A percentile compares a stretch with the other conserved stretches of the same genome.
Conservation (phyloP, 352 stramenopile genomes). For the Phytophthora tentaculata region DNA sequence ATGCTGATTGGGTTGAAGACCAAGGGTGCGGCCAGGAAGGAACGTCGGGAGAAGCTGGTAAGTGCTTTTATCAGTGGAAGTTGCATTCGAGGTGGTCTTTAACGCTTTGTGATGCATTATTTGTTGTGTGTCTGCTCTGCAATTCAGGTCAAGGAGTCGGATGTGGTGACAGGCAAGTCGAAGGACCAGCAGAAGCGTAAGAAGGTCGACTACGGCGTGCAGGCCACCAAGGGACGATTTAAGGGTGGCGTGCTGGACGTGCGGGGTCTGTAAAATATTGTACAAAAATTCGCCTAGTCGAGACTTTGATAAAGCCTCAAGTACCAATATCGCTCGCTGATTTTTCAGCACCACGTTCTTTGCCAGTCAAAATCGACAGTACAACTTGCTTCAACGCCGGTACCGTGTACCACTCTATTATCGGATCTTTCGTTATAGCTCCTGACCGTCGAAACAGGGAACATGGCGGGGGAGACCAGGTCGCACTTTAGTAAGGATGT, state of each 20-base stretch:
- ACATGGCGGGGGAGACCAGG: constrained; percentile 21
- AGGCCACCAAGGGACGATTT: constrained; percentile 78
- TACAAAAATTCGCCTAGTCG: constrained; percentile 16
- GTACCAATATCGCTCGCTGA: neutral
- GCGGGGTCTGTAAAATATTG: constrained; percentile 44
- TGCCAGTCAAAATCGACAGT: too few species aligned
- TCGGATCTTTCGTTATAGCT: constrained; percentile 10
- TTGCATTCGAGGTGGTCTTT: neutral
- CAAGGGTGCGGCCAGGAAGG: constrained; percentile 54
- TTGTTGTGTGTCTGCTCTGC: constrained; percentile 10
- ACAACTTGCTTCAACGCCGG: too few species aligned
- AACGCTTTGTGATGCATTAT: neutral
- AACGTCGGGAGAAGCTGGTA: constrained; percentile 67
- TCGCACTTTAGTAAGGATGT: constrained; percentile 18
- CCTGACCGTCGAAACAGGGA: neutral
- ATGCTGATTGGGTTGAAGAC: constrained; percentile 80
- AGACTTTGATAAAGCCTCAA: constrained; percentile 5
- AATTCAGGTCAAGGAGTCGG: constrained; percentile 64
- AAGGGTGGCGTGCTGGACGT: constrained; percentile 81
- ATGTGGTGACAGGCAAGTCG: constrained; percentile 67
- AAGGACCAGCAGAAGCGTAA: constrained; percentile 68
- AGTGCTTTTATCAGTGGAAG: neutral
- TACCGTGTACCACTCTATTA: constrained; percentile 16
- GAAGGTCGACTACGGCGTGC: constrained; percentile 75
- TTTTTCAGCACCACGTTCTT: too few species aligned